Conservation (phyloP, 2,329 filamentous ascomycete species). For the Aspergillus pseudonomiae region DNA sequence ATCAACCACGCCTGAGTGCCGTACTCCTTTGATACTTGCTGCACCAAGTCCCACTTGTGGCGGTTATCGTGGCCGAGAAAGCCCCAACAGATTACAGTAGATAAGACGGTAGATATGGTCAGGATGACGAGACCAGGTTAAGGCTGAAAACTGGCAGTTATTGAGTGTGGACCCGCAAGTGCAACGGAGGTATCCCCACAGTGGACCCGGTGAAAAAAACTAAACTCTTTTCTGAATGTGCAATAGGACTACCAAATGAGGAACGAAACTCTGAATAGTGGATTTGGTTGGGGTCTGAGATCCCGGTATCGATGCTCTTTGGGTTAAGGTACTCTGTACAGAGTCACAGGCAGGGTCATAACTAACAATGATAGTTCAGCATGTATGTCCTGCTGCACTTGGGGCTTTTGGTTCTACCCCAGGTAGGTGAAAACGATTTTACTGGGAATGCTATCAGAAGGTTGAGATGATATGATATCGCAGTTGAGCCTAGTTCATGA, state of each 20-base stretch:
- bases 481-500: neutral
- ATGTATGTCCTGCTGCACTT: neutral
- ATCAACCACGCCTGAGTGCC: neutral
- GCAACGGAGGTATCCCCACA: slow-evolving; percentile 1
- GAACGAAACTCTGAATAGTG: neutral
- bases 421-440: neutral
- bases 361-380: neutral
- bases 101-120: neutral
- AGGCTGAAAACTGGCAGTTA: slow-evolving; percentile 1
- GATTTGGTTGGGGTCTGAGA: neutral
- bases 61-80: slow-evolving; percentile 10
- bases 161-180: neutral
- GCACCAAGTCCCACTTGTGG: slow-evolving; percentile 11
- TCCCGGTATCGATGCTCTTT: neutral
- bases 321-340: neutral
- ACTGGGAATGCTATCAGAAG: neutral
- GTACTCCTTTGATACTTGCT: neutral
- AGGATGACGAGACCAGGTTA: slow-evolving; percentile 6
- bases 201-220: neutral
- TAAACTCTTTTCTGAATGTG: neutral
- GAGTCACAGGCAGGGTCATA: neutral
- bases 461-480: neutral
- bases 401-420: neutral
- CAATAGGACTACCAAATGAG: neutral
- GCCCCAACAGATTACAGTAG: neutral